Base-by-base conservation (phyloP, 2,329 filamentous ascomycete species). In the Scedosporium aurantiacum region DNA sequence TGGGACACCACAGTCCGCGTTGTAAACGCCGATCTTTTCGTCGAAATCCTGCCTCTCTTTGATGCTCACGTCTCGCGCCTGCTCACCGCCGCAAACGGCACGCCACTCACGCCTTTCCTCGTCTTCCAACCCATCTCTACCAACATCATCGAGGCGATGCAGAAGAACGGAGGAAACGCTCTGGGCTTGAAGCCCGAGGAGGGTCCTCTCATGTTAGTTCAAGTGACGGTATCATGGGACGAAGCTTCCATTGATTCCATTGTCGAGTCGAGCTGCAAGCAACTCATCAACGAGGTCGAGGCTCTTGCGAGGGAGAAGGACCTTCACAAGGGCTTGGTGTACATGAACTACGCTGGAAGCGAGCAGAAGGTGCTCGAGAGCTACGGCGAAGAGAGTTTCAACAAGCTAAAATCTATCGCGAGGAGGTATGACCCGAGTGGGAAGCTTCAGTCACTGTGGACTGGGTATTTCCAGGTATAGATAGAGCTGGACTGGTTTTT, bases 271-370 rank as follows among this genome's bases (percentile, higher is more conserved):
- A 65, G 64, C 28, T 62, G 63, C 18, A 64, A 64, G 1, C 54
- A 57, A 6, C 50, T 67, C 4, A 37, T 70, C 14, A 32, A 61
- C 6, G 64, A 47, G 16, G 61, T 70, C 41, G 61, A 65, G 18
- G 65, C 64, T 1, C 58, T 62, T 12, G 62, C 64, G n/a, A 50
- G 23, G 25, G 23, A 37, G 23, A 37, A 18, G 14, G 54, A 27
- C 4, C 6, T 57, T 14, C 12, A 25, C 10, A 58, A 25, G 62
- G 65, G 66, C 10, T 68, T 65, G 27, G 40, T 68, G 32, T 79
- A 78, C 64, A 71, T 79, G 65, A 79, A 79, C 66, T 79, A 79
- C 63, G 76, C 75, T 2, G 69, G 69, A 18, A 62, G 65, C 37
- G 69, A 66, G 27, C 75, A 79, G 65, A 68, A 74, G 37, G 72